Evolutionary conservation across 352 stramenopile species (phyloP), one percentile per base, ranked within the genome.

Genomic region (Blastocystis hominis): DNA sequence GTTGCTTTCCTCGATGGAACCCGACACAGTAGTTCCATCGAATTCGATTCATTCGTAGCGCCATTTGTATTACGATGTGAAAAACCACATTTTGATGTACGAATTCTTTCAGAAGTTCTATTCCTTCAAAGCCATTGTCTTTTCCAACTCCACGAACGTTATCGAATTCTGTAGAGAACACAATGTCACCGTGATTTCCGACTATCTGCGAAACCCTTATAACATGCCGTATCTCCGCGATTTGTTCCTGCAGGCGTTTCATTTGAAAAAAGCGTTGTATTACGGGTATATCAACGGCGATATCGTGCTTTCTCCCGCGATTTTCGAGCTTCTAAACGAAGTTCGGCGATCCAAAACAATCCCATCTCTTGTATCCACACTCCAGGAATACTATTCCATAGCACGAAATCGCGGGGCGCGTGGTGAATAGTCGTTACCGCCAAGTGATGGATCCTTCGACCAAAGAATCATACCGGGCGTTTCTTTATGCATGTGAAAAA

Each of bases 271-370:
- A 15, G 56, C 34, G 2, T 17, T 24, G 2, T 84, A 66, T n/a
- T 84, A 84, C 44, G 72, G 72, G 13, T 84, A 84, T n/a, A 9
- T 84, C 1, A 84, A 84, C 56, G 68, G 72, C 30, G 72, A 84
- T 34, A 68, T 84, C 34, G 62, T 84, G 1, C 3, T 84, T 36
- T 63, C 50, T 20, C 47, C 50, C 17, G 59, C 72, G 0, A 66
- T 84, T 30, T 84, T 84, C 56, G 15, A 15, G 17, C 72, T 84
- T 24, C 38, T 84, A 40, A 40, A 50, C 20, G 46, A 84, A n/a
- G 55, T 84, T 13, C 36, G 68, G 55, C 34, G 44, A 24, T 17
- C 9, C 4, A 46, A 44, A 13, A 44, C 50, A 9, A 40, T 84
- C 13, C 53, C 72, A 30, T 17, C 36, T n/a, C 20, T 84, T 10